Percentiles rank a stretch among this genome's conserved stretches.
Evolutionary conservation across 176 grass and related monocot genomes (phyloP).

Genomic region (Bothriochloa decipiens): DNA sequence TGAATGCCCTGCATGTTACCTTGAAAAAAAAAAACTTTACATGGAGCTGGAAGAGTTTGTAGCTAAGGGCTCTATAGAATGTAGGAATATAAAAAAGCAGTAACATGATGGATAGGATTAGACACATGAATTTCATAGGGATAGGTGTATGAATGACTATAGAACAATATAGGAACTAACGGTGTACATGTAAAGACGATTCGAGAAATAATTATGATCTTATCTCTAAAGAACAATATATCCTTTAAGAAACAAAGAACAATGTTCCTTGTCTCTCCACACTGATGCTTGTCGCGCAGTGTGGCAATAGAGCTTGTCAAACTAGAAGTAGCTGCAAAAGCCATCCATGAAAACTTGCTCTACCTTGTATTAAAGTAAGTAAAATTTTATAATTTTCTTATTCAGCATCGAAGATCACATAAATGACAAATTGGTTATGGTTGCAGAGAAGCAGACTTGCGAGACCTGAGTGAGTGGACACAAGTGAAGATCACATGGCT

Average conservation of each 20-base stretch:
- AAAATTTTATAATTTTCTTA: not conserved
- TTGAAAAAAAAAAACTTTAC: not conserved
- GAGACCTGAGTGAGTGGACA: conserved; percentile 58
- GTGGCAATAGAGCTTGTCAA: conserved; percentile 63
- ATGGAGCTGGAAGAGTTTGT: no score
- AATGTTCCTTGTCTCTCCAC: no score
- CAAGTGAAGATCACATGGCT: conserved; percentile 59
- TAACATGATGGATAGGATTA: no score
- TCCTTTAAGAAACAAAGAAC: no score
- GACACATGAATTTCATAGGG: no score
- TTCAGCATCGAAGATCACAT: not conserved
- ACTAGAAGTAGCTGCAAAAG: conserved; percentile 45
- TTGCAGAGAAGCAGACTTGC: conserved; percentile 63
- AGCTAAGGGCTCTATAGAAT: no score
- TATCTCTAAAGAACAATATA: not conserved
- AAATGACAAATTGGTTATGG: conserved; percentile 9
- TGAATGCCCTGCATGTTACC: no score
- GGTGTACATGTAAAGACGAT: no score
- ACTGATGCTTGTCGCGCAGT: not conserved
- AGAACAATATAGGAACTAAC: no score
- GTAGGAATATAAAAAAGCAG: no score
- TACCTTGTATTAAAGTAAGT: conserved; percentile 25
- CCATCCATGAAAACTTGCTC: conserved; percentile 59
- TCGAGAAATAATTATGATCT: no score
- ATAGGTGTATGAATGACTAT: no score